phyloP scores from a whole-genome alignment of 768 basidiomycete species.

The Rossbeevera mucosa region DNA sequence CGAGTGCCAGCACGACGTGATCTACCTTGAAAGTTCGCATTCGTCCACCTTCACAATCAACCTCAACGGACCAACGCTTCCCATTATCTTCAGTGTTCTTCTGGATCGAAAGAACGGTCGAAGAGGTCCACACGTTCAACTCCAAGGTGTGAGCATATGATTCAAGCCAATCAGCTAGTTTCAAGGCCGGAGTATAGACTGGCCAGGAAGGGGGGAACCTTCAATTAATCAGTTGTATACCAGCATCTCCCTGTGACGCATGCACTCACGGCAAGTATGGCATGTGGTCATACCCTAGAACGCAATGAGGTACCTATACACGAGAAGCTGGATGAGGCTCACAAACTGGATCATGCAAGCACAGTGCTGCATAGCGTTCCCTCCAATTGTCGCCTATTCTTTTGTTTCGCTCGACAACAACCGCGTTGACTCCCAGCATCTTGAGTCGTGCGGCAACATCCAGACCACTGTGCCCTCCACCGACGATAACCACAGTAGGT shows the following conservation, averaged over 20 bases:
- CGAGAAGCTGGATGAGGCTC: constrained; percentile 1
- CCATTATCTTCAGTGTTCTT: constrained; percentile 30
- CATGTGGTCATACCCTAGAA: constrained; percentile 44
- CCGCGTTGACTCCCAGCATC: constrained; percentile 17
- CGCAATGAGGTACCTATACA: not conserved
- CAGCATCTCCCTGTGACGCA: not conserved
- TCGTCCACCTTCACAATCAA: constrained; percentile 33
- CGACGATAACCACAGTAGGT: constrained; percentile 50
- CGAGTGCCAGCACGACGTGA: constrained; percentile 48
- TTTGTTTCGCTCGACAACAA: constrained; percentile 25
- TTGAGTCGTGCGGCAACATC: constrained; percentile 55
- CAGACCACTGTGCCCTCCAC: constrained; percentile 52
- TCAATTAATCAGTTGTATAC: not conserved
- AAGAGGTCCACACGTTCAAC: constrained; percentile 61
- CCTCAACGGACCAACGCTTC: constrained; percentile 41
- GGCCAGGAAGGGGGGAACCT: constrained; percentile 62
- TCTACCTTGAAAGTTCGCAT: constrained; percentile 41
- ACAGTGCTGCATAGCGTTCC: constrained; percentile 25
- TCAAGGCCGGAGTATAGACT: constrained; percentile 47
- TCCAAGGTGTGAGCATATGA: constrained; percentile 56
- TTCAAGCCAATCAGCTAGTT: constrained; percentile 68
- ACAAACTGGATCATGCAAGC: constrained; percentile 33
- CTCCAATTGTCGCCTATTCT: constrained; percentile 32
- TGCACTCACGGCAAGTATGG: constrained; percentile 51
- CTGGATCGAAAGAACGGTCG: constrained; percentile 27